A percentile compares a stretch with the other conserved stretches of the same genome.
phyloP scores from a whole-genome alignment of 2,329 filamentous ascomycete species.

The Chaetomium globosum region DNA sequence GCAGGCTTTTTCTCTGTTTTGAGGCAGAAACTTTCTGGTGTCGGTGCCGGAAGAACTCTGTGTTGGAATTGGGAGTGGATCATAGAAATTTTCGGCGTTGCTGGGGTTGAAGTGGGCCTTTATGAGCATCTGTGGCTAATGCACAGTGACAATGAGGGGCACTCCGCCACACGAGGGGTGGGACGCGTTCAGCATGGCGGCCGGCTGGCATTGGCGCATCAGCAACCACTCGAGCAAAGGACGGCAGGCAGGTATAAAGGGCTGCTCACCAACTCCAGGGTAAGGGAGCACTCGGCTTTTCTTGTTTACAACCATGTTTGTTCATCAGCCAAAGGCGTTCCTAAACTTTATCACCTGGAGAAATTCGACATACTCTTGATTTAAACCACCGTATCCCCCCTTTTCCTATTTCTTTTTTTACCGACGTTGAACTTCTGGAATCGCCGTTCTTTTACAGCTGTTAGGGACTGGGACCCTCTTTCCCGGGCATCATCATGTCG shows the following conservation, averaged over 20 bases:
- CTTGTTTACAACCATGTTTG: constrained; percentile 29
- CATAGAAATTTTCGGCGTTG: constrained; percentile 13
- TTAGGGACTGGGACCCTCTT: constrained; percentile 19
- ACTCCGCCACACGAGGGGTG: constrained; percentile 23
- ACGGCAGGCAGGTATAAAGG: constrained; percentile 34
- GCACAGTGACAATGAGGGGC: constrained; percentile 16
- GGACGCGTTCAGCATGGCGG: constrained; percentile 11
- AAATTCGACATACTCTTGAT: constrained; percentile 6
- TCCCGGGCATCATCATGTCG: constrained; percentile 54
- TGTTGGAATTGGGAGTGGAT: constrained; percentile 10
- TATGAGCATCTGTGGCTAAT: constrained; percentile 19
- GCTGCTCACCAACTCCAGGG: constrained; percentile 33
- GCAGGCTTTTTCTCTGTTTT: constrained; percentile 15
- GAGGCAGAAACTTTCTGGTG: constrained; percentile 6
- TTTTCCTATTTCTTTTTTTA: not conserved
- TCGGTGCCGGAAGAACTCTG: constrained; percentile 32
- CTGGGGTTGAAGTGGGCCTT: constrained; percentile 13
- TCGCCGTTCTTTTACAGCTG: constrained; percentile 2
- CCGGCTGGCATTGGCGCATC: constrained; percentile 24
- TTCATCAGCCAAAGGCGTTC: constrained; percentile 21
- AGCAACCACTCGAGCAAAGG: constrained; percentile 16
- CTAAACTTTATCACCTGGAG: constrained; percentile 12
- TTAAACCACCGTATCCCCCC: not conserved
- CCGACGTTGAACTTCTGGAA: not conserved
- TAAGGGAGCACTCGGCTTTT: constrained; percentile 29